Evolutionary conservation across 2,329 filamentous ascomycete genomes (phyloP), one percentile per base, ranked within the genome.

Genomic region (Xylaria sp.): DNA sequence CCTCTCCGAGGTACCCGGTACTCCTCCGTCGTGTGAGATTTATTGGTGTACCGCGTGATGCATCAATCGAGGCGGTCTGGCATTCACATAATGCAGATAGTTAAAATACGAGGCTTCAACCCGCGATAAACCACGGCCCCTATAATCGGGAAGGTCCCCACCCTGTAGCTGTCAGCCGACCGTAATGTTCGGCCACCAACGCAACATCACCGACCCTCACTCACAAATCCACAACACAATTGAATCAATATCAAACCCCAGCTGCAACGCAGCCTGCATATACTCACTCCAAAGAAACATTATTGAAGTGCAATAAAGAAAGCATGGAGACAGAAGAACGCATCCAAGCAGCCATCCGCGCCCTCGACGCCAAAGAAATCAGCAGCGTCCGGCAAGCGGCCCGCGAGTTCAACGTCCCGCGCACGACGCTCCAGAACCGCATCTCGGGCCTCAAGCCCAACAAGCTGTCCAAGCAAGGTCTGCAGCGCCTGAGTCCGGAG

Each of bases 121-220:
- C 6, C 2, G 11, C 3, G 42, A 46, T 13, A n/a, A 46, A 11
- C 5, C 13, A 16, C 16, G 16, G 42, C 42, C 42, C 42, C 42
- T 46, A n/a, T 46, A 13, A 46, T n/a, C 5, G 5, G 42, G 13
- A 13, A 13, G 13, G 42, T 46, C 42, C 13, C 42, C 42, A 46
- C 42, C 11, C 1, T 13, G 13, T 51, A 23, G 23, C 23, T 35
- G 9, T 10, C 49, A 34, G 49, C 23, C 49, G 49, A 51, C 49
- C 49, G 49, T 51, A 51, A 34, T 51, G 49, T 51, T 51, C 49
- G 49, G 49, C 49, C 49, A 51, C 49, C 48, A 34, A 50, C 35
- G 10, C 49, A 30, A 30, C 23, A 30, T 5, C 23, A 30, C 49
- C 18, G 16, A 30, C 49, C 49, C 23, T 30, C 23, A 30, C 23